Evolutionary conservation across 441 rosid species (phyloP), one percentile per base, ranked within the genome.

Genomic region (Dalechampia spathulata): DNA sequence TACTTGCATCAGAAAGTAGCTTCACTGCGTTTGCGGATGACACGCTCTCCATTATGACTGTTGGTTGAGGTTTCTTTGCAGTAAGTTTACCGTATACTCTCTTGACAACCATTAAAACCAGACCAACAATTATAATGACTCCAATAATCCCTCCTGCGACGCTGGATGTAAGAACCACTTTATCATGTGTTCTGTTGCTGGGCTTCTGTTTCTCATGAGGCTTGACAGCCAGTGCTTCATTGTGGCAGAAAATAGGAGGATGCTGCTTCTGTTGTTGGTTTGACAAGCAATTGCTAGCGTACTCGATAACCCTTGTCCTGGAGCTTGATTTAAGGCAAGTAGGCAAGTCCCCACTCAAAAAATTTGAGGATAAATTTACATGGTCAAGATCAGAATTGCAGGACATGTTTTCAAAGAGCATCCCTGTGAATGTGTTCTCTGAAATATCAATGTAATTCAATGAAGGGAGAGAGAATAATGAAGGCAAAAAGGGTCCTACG

Each of bases 161-260:
- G 7, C 87, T 75, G 47, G 77, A 47, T 43, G 75, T 75, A 73
- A 87, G 58, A 52, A 73, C 63, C 55, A 70, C 77, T 8, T 78
- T 64, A 42, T 55, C 48, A 48, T 57, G 68, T 34, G 64, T 65
- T 48, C 15, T 58, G 62, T 66, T 72, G n/a, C n/a, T n/a, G n/a
- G n/a, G n/a, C 68, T 73, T 81, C 59, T 39, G 62, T 66, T n/a
- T n/a, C n/a, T n/a, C n/a, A n/a, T 55, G 73, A 20, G 89, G 87
- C 58, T 96, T 97, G 34, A 89, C 99, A 40, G 99, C 97, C 32
- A 93, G 78, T 59, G 99, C 97, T 74, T 83, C 87, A 55, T 87
- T 93, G 36, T 66, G 78, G 72, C 99, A 93, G 28, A 82, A 77
- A 42, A 85, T 69, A 55, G 77, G 42, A 10, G 86, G 90, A 62